Conservation (phyloP, 2,329 filamentous ascomycete genomes). For the Scedosporium dehoogii region DNA sequence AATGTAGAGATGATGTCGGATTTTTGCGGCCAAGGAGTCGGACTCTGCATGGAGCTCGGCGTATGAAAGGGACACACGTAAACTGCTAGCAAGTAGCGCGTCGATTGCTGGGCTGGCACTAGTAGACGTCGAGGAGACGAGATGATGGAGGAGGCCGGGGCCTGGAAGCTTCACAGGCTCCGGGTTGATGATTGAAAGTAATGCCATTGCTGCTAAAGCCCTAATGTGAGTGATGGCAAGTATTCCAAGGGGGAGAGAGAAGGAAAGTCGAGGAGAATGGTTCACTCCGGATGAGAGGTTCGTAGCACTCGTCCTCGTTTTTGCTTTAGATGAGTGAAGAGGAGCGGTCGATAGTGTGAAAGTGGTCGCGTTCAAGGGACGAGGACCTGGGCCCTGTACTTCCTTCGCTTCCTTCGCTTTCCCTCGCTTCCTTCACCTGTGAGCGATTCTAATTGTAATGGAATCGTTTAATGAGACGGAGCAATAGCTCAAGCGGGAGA, state of each 20-base stretch:
- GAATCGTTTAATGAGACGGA: not conserved
- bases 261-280: constrained; percentile 3
- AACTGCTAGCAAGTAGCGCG: constrained; percentile 41
- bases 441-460: too few relatives aligned
- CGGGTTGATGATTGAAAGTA: constrained; percentile 29
- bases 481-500: not conserved
- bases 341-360: too few relatives aligned
- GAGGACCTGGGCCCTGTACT: too few relatives aligned
- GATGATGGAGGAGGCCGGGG: constrained; percentile 39
- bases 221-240: not conserved
- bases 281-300: not conserved
- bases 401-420: too few relatives aligned
- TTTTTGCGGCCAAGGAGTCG: constrained; percentile 37
- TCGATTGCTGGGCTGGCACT: constrained; percentile 47
- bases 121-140: constrained; percentile 40
- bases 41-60: constrained; percentile 49
- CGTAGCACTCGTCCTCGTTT: too few relatives aligned
- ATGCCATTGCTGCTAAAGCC: constrained; percentile 15
- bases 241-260: too few relatives aligned
- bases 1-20: constrained; percentile 9
- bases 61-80: constrained; percentile 46
- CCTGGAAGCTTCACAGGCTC: constrained; percentile 29
- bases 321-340: too few relatives aligned
- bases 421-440: too few relatives aligned
- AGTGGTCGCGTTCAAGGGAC: too few relatives aligned